phyloP scores from a whole-genome alignment of 1,284 basidiomycete genomes.

The Fomes fomentarius region DNA sequence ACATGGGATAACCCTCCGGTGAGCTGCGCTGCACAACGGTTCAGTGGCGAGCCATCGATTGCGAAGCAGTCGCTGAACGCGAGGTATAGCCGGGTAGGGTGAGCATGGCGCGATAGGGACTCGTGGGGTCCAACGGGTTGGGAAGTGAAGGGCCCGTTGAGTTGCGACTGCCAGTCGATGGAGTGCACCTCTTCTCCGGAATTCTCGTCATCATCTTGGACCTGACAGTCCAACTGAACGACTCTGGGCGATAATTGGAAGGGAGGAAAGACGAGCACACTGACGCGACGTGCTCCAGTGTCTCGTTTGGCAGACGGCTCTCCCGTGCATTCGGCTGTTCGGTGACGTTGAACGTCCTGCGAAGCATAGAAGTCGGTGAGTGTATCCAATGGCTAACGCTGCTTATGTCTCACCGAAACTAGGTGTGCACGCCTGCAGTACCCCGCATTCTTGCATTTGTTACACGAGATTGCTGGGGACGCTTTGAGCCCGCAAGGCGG shows the following conservation, averaged over 20 bases:
- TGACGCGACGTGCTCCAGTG: neutral
- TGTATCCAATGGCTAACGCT: no score
- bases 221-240: constrained; percentile 1
- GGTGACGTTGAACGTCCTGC: no score
- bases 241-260: neutral
- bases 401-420: no score
- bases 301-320: no score
- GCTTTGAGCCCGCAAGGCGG: no score
- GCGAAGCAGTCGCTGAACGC: constrained; percentile 3
- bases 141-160: neutral
- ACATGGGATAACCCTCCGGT: neutral
- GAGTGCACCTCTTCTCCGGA: neutral
- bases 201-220: neutral
- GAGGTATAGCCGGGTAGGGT: neutral
- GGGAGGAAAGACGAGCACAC: constrained; percentile 2
- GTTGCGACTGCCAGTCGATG: neutral
- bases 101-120: neutral
- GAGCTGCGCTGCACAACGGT: constrained; percentile 5
- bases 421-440: no score
- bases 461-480: no score
- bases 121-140: constrained; percentile 3
- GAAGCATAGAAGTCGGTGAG: no score
- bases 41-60: neutral
- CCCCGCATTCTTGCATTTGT: no score
- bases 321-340: no score